phyloP scores from a whole-genome alignment of 2,329 filamentous ascomycete species.

The Xylariaceae sp. region DNA sequence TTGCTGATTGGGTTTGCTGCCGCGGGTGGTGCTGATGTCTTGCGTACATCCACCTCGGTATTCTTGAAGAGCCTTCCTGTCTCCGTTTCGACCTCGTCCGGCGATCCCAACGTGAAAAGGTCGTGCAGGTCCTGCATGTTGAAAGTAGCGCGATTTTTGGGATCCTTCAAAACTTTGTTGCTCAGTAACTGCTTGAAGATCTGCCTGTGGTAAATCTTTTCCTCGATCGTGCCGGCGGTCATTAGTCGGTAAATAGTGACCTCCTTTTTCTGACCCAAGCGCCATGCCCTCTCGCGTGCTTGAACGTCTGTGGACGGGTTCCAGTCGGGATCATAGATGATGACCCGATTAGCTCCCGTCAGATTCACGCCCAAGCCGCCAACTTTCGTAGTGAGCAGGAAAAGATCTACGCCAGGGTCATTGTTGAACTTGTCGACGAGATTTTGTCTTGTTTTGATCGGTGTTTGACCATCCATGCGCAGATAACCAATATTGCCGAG shows the following conservation, averaged over 20 bases:
- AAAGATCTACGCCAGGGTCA: conserved; percentile 72
- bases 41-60: conserved; percentile 67
- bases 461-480: conserved; percentile 90
- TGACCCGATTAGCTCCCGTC: conserved; percentile 90
- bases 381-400: conserved; percentile 91
- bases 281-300: conserved; percentile 91
- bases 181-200: conserved; percentile 98
- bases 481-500: conserved; percentile 68
- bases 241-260: conserved; percentile 97
- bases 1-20: conserved; percentile 14
- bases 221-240: conserved; percentile 95
- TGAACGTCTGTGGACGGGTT: conserved; percentile 96
- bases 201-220: conserved; percentile 98
- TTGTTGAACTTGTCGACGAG: conserved; percentile 93
- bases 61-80: conserved; percentile 82
- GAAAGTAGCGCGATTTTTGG: conserved; percentile 87
- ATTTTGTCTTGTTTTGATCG: conserved; percentile 79
- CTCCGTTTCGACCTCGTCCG: conserved; percentile 66
- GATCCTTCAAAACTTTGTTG: conserved; percentile 92
- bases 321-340: conserved; percentile 99
- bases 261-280: conserved; percentile 87
- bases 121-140: conserved; percentile 87
- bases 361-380: conserved; percentile 91
- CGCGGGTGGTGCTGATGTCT: conserved; percentile 19
- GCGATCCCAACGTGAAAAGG: conserved; percentile 72